Base-by-base conservation (phyloP, 768 basidiomycete genomes). In the Podaxis carcinomalis region DNA sequence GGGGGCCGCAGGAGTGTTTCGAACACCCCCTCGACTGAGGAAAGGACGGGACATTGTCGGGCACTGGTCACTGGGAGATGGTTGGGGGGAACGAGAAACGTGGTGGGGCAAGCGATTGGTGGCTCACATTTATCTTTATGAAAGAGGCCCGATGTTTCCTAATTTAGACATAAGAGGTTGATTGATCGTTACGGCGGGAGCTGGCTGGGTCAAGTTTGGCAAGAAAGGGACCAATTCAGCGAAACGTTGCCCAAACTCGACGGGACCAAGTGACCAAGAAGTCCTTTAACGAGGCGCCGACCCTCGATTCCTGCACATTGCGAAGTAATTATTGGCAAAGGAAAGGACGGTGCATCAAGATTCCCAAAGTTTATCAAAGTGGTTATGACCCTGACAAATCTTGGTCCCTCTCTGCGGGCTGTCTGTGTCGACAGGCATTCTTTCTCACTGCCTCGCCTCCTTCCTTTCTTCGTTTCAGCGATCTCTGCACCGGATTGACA, bases 31-130 rank as follows among this genome's bases (percentile, higher is more conserved):
- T 59, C 57, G 49, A 42, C 25, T 37, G 5, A 59, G 37, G 50
- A 59, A 51, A 42, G 57, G 50, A 21, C 50, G 49, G 51, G 57
- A 51, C 57, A 59, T 32, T 59, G 19, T 40, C 23, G 6, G 23
- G 21, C 21, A 25, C 23, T 35, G 16, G 16, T 35, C 19, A 13
- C 36, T 25, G 19, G 21, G 35, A 6, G 35, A 4, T 19, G 36
- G 36, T 19, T 19, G 37, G 13, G 28, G 52, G 13, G 46, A 56
- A 56, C 36, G 19, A 57, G 35, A 32, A 35, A 21, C 11, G 46
- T 32, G n/a, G n/a, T 47, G 16, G 11, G 52, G 21, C 4, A 11
- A 49, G n/a, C 23, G 23, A 21, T 21, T 19, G 11, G 25, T 49
- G 21, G 13, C 23, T 49, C 21, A 21, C 21, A 49, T 49, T 49